Conservation (phyloP, 2,329 filamentous ascomycete genomes). For the Camillea tinctor region DNA sequence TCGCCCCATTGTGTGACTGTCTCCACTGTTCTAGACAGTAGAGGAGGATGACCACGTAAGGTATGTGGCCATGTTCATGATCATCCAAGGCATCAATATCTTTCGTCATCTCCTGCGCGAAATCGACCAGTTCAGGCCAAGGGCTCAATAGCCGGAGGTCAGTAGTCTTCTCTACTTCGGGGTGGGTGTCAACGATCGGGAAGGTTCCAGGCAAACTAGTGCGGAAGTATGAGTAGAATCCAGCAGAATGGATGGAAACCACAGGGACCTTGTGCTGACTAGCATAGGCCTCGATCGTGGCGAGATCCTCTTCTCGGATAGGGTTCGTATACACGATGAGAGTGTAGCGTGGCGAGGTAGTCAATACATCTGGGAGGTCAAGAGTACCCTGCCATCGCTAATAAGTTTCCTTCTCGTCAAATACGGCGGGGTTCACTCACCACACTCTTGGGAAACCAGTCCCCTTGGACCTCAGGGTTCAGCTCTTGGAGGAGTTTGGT, state of each 20-base stretch:
- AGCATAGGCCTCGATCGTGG: conserved; percentile 47
- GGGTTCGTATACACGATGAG: conserved; percentile 56
- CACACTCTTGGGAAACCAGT: conserved; percentile 58
- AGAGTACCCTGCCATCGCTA: conserved; percentile 28
- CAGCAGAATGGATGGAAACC: conserved; percentile 82
- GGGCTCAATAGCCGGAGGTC: conserved; percentile 82
- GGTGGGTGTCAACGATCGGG: conserved; percentile 93
- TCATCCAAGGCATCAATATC: conserved; percentile 68
- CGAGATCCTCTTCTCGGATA: conserved; percentile 43
- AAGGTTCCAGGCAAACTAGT: conserved; percentile 75
- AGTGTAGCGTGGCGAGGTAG: conserved; percentile 44
- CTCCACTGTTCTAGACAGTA: conserved; percentile 85
- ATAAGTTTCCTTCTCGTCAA: conserved; percentile 6
- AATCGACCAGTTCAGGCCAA: conserved; percentile 77
- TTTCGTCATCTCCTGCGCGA: conserved; percentile 64
- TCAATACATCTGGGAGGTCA: conserved; percentile 43
- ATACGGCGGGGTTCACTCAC: conserved; percentile 27
- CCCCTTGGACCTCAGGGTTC: conserved; percentile 86
- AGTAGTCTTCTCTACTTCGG: conserved; percentile 78
- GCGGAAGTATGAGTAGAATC: conserved; percentile 90
- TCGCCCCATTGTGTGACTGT: conserved; percentile 61
- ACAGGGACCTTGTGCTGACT: conserved; percentile 65
- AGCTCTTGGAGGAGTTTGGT: conserved; percentile 78
- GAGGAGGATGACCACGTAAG: conserved; percentile 79
- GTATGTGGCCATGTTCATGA: conserved; percentile 88